phyloP scores from a whole-genome alignment of 441 rosid species.

The Pelargonium fulgidum region DNA sequence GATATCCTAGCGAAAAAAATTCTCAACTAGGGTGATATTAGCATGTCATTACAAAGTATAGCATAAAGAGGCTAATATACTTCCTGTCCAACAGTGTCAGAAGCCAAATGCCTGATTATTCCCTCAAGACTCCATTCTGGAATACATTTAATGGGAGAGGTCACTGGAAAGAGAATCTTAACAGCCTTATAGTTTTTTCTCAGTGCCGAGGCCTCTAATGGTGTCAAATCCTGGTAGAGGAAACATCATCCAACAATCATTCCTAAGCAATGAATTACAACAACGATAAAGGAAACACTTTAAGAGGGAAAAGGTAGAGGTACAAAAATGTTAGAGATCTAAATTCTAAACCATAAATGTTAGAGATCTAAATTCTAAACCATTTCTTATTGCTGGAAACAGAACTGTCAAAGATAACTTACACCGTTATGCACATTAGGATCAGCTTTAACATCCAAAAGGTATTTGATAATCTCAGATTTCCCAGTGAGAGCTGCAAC shows the following conservation, averaged over 20 bases:
- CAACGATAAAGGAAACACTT: background rate
- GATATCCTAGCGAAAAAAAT: too few species aligned
- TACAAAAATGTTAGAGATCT: background rate
- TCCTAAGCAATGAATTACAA: background rate
- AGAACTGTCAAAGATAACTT: background rate
- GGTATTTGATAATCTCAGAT: background rate
- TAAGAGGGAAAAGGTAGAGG: background rate
- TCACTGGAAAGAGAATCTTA: conserved; percentile 13
- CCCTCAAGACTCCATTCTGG: conserved; percentile 10
- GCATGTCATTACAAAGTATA: too few species aligned
- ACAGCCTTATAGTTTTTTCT: background rate
- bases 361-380: background rate
- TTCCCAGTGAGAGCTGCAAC: background rate
- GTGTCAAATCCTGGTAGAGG: conserved; percentile 7
- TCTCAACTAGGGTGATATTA: too few species aligned
- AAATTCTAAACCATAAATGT: too few species aligned
- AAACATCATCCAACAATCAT: background rate
- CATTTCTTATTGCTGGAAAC: too few species aligned
- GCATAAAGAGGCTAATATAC: too few species aligned
- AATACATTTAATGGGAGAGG: conserved; percentile 12
- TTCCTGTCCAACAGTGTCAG: too few species aligned
- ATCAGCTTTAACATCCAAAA: background rate
- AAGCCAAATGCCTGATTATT: background rate
- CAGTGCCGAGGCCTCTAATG: conserved; percentile 16
- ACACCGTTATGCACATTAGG: background rate